Evolutionary conservation across 768 basidiomycete genomes (phyloP).

Genomic region (Pluteus cervinus): DNA sequence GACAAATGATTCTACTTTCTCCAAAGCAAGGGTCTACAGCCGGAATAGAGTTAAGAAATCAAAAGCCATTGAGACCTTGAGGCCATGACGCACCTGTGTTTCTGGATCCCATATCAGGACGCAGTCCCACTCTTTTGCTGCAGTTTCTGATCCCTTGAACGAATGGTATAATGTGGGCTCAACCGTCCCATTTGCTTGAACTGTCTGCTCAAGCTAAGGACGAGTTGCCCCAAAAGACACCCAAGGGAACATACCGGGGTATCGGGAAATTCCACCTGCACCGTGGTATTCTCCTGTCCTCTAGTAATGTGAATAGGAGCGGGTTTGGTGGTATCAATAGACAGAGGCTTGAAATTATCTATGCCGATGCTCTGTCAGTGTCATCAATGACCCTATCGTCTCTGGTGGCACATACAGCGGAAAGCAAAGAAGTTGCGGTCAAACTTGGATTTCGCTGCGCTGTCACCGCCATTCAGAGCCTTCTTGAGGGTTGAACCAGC

Average conservation of each 20-base stretch:
- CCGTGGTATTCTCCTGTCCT: slow-evolving; percentile 42
- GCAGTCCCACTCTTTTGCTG: slow-evolving; percentile 67
- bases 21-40: slow-evolving; percentile 61
- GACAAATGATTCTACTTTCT: slow-evolving; percentile 67
- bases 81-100: slow-evolving; percentile 35
- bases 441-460: slow-evolving; percentile 41
- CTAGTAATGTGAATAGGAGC: slow-evolving; percentile 61
- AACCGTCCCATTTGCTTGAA: no score
- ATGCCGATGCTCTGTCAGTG: neutral
- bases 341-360: slow-evolving; percentile 77
- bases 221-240: slow-evolving; percentile 1
- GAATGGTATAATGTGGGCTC: no score
- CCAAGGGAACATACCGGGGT: slow-evolving; percentile 41
- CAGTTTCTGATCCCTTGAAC: slow-evolving; percentile 52
- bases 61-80: neutral
- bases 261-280: slow-evolving; percentile 62
- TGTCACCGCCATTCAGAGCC: slow-evolving; percentile 44
- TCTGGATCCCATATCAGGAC: slow-evolving; percentile 79
- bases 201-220: slow-evolving; percentile 27
- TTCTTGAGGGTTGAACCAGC: slow-evolving; percentile 60
- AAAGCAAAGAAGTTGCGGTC: slow-evolving; percentile 74
- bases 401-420: slow-evolving; percentile 46
- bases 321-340: slow-evolving; percentile 58
- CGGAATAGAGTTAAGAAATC: slow-evolving; percentile 8
- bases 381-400: neutral